Evolutionary conservation across 208 protist genomes (phyloP), one percentile per base, ranked within the genome.

Genomic region (Wallacemonas sp.): DNA sequence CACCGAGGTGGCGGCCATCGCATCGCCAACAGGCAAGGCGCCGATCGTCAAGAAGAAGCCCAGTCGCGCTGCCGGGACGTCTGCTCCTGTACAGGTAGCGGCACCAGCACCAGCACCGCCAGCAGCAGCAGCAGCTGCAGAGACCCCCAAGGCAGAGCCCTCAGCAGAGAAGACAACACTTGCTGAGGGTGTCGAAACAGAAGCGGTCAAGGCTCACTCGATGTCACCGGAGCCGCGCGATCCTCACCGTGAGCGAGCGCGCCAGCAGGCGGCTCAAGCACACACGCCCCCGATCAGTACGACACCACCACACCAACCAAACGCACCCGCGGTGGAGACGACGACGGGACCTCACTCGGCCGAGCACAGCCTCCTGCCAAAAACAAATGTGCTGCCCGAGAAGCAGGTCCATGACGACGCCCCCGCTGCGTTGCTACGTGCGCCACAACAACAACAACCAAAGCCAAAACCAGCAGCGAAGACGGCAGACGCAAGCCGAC

Each of bases 1-100:
- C 14, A 19, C 47, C 47, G 26, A n/a, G 24, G 24, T 33, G 47
- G 47, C 6, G 24, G 14, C n/a, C 8, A n/a, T 21, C 30, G 51
- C 8, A 34, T 19, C 46, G 9, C 6, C 51, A 24, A 5, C 26
- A 31, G 31, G 24, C 17, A 58, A 58, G 51, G 2, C 51, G 14
- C 51, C 51, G 14, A 58, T 58, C 51, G 31, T 39, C 51, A 42
- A 58, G 51, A 26, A 31, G 11, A 58, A 58, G 51, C 51, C 51
- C 19, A 41, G 9, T 49, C 17, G 9, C 44, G 44, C n/a, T n/a
- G n/a, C n/a, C n/a, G n/a, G n/a, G n/a, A n/a, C n/a, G n/a, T n/a
- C n/a, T n/a, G 47, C 47, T 27, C 15, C 19, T 49, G 9, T 19
- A 6, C 15, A 11, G 9, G 24, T 5, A 4, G 24, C n/a, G 5